phyloP scores from a whole-genome alignment of 495 filamentous ascomycete species.

The Diplogelasinospora grovesii region DNA sequence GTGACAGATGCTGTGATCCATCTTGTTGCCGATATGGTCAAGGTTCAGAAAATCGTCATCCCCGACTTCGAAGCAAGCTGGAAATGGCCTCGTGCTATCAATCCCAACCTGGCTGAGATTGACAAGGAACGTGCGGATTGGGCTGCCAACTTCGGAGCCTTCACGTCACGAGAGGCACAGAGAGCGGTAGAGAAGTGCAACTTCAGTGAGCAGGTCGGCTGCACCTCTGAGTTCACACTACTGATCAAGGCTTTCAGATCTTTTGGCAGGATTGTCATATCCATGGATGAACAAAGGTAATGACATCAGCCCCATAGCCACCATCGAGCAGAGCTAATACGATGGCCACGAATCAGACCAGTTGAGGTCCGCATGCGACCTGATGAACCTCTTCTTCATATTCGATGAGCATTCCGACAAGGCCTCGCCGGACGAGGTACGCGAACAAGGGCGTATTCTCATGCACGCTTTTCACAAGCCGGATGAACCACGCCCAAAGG shows the following conservation, averaged over 20 bases:
- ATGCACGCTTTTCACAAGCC: conserved; percentile 17
- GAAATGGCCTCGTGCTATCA: conserved; percentile 1
- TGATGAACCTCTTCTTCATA: conserved; percentile 23
- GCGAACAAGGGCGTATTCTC: conserved; percentile 9
- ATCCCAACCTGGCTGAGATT: background rate
- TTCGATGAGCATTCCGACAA: conserved; percentile 19
- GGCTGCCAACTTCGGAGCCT: background rate
- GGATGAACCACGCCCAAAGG: conserved; percentile 7
- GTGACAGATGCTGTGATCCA: too few species aligned
- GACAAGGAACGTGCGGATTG: background rate
- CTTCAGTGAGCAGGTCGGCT: conserved; percentile 1
- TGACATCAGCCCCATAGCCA: too few species aligned
- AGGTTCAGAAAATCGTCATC: too few species aligned
- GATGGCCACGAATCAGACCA: background rate
- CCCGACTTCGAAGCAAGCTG: background rate
- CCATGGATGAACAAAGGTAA: background rate
- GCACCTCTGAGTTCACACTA: too few species aligned
- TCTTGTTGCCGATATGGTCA: too few species aligned
- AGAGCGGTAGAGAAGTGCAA: background rate
- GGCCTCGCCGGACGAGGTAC: conserved; percentile 1
- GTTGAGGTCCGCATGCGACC: conserved; percentile 9
- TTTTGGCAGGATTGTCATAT: background rate
- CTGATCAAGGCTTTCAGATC: too few species aligned
- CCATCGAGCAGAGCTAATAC: too few species aligned
- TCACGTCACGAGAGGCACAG: background rate